Conservation (phyloP, 2,329 filamentous ascomycete genomes). For the Aspergillus sp. region DNA sequence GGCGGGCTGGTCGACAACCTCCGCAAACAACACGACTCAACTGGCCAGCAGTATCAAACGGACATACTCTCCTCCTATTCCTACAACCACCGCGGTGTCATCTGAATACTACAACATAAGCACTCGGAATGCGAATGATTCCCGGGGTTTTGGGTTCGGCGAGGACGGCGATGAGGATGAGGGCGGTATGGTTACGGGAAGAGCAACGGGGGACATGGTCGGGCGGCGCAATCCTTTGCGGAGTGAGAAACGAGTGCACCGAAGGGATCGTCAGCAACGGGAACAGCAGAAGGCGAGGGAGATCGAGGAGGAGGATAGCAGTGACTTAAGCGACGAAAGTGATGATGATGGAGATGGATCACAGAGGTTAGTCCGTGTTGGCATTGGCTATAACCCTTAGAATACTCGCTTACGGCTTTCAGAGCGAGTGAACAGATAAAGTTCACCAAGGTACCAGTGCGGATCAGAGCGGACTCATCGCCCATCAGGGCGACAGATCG, state of each 20-base stretch:
- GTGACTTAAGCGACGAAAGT: conserved; percentile 68
- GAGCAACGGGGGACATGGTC: conserved; percentile 60
- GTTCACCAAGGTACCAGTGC: conserved; percentile 93
- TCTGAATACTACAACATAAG: conserved; percentile 65
- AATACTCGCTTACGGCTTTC: conserved; percentile 25
- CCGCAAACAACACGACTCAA: conserved; percentile 38
- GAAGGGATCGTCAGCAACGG: conserved; percentile 49
- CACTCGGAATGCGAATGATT: conserved; percentile 37
- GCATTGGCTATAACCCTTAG: background rate
- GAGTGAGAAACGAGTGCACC: conserved; percentile 36
- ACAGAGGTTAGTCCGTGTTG: conserved; percentile 35
- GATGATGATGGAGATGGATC: conserved; percentile 62
- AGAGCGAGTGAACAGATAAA: conserved; percentile 87
- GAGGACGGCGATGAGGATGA: conserved; percentile 65
- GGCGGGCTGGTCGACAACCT: conserved; percentile 60
- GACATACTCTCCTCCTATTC: conserved; percentile 69
- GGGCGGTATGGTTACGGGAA: conserved; percentile 66
- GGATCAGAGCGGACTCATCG: conserved; percentile 84
- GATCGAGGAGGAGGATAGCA: conserved; percentile 67
- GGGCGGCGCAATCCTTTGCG: conserved; percentile 48
- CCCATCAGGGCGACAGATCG: conserved; percentile 66
- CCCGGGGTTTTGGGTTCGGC: conserved; percentile 23
- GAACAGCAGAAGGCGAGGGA: conserved; percentile 58
- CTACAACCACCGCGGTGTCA: conserved; percentile 60
- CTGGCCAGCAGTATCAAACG: conserved; percentile 62